Evolutionary conservation across 2,329 filamentous ascomycete genomes (phyloP), one percentile per base, ranked within the genome.

Genomic region (Dactylella cylindrospora): DNA sequence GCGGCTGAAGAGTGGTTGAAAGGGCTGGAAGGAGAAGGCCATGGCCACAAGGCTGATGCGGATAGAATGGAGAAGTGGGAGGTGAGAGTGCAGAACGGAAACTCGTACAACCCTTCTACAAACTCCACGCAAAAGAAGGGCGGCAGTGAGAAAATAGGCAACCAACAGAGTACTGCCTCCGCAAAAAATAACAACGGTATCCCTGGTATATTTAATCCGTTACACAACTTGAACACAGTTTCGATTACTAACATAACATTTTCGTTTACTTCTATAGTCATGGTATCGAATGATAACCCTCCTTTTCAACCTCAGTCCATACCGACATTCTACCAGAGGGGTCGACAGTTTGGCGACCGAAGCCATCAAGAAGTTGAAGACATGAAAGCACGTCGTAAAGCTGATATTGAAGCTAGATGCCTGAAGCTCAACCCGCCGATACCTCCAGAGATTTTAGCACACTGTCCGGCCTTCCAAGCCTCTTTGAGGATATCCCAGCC

Each of bases 61-160:
- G 77, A 80, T 22, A 80, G 85, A 43, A 91, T 86, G 84, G 87
- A 90, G 70, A 84, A 83, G 68, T 91, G 85, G 82, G 82, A 84
- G 65, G 73, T 77, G 9, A 49, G 59, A 12, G 59, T 64, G 3
- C 43, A 55, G 59, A 47, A 51, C 20, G 59, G 59, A 5, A 62
- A 50, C 25, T 62, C 57, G 17, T 62, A 62, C 20, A 62, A 62
- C 12, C 57, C 57, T 4, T 44, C 57, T 4, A 38, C 45, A 0
- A 40, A 25, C 3, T 20, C 29, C 19, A 31, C 35, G 1, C 50
- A 54, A 17, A 60, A 45, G 28, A 62, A 62, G 23, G 46, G 32
- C 4, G 22, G 33, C 15, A 22, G 38, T n/a, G 32, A 20, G 5
- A 49, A 62, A 8, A 62, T 50, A 13, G n/a, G 3, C 5, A 49